A percentile compares a stretch with the other conserved stretches of the same genome.
These are phyloP conservation scores for Lachnellula subtilissima DNA, from an alignment of 2,329 filamentous ascomycete species.

Conservation along the genomic window DNA sequence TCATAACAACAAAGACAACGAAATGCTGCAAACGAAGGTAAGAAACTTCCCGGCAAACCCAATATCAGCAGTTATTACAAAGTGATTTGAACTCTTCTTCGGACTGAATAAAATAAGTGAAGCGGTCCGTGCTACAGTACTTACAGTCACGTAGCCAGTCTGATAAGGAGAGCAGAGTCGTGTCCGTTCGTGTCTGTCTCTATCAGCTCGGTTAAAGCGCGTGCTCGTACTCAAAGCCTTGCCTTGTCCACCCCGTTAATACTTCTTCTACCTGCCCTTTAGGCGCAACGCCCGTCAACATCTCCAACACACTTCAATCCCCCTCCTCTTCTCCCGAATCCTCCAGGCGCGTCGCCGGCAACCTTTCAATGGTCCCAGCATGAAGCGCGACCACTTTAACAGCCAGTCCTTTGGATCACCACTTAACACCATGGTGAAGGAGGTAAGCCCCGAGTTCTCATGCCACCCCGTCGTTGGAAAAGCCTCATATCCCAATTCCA, in stretches of 20 bases:
- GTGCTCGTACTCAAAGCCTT: not conserved
- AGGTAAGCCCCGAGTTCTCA: conserved; percentile 46
- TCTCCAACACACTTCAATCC: not conserved
- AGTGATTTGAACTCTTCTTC: not conserved
- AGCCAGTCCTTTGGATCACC: conserved; percentile 62
- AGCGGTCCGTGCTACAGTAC: not conserved
- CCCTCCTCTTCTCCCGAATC: not conserved
- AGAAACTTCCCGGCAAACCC: too few species aligned
- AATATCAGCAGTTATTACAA: too few species aligned
- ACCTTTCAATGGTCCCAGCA: conserved; percentile 10
- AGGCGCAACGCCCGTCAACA: conserved; percentile 1
- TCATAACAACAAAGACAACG: not conserved
- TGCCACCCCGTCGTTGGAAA: conserved; percentile 9
- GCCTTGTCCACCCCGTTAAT: not conserved
- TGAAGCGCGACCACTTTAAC: conserved; percentile 50
- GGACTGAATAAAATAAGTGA: not conserved
- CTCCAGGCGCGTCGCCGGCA: conserved; percentile 1
- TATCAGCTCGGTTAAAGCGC: not conserved
- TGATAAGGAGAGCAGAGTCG: not conserved
- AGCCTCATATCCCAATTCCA: not conserved
- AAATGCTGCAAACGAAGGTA: too few species aligned
- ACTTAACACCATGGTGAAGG: conserved; percentile 61
- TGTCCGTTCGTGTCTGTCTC: not conserved
- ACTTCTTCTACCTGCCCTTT: not conserved
- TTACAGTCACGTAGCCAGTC: not conserved